phyloP scores from a whole-genome alignment of 495 filamentous ascomycete species.

The Penicillium coprophilum region DNA sequence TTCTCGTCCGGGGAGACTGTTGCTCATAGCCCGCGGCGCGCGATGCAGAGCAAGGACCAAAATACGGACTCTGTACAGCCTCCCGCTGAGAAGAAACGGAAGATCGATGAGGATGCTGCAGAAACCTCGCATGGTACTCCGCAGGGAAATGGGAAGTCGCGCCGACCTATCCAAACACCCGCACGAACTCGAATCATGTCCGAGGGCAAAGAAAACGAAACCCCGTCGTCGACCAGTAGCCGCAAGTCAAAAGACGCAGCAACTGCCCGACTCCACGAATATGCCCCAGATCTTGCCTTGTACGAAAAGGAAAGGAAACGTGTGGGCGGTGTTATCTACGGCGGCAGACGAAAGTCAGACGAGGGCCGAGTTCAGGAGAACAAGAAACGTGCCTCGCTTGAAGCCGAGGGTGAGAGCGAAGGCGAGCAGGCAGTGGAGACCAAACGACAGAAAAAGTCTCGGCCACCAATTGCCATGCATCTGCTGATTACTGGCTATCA shows the following conservation, averaged over 20 bases:
- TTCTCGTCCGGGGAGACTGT: conserved; percentile 44
- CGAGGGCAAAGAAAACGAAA: conserved; percentile 81
- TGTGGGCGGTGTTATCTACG: conserved; percentile 79
- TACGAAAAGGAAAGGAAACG: conserved; percentile 94
- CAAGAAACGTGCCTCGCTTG: conserved; percentile 44
- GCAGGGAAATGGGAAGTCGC: conserved; percentile 28
- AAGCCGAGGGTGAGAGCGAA: conserved; percentile 52
- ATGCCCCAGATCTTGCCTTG: conserved; percentile 78
- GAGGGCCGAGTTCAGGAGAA: conserved; percentile 42
- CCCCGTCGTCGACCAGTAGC: conserved; percentile 72
- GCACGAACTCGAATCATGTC: conserved; percentile 38
- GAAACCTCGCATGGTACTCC: conserved; percentile 31
- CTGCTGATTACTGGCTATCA: conserved; percentile 78
- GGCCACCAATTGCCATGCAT: conserved; percentile 62
- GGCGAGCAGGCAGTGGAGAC: conserved; percentile 51
- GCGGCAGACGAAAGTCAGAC: conserved; percentile 57
- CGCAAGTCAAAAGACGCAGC: conserved; percentile 87
- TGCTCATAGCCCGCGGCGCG: conserved; percentile 23
- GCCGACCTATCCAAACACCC: conserved; percentile 48
- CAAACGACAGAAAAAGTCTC: conserved; percentile 63
- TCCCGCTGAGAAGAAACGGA: conserved; percentile 20
- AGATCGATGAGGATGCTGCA: conserved; percentile 17
- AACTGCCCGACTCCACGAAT: conserved; percentile 66
- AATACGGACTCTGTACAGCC: conserved; percentile 31
- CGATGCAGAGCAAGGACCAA: conserved; percentile 39